Evolutionary conservation across 2,329 filamentous ascomycete genomes (phyloP), one percentile per base, ranked within the genome.

Genomic region (Trichoderma afroharzianum): DNA sequence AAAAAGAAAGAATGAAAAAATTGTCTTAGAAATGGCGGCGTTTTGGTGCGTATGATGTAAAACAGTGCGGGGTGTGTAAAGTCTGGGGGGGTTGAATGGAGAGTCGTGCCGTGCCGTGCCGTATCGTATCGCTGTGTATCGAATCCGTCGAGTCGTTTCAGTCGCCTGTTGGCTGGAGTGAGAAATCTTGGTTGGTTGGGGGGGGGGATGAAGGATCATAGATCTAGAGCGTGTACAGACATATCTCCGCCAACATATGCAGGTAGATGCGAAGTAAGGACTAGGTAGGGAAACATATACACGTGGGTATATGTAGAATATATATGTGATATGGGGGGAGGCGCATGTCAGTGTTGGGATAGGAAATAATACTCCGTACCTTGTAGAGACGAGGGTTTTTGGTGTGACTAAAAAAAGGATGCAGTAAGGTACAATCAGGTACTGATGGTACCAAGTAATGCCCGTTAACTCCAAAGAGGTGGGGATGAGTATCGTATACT

Each of bases 21-120:
- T 3, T 18, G 21, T 7, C 15, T 18, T 39, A 62, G 67, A 39
- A 39, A 33, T 69, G 67, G 57, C 39, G 66, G 67, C 28, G n/a
- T 62, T 9, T 50, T 59, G 55, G 63, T 66, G 63, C 63, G 63
- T 55, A 66, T 55, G 32, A 58, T 68, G 30, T 68, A 43, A 30
- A 58, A 68, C 47, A 63, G 43, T 69, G 66, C 28, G 30, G 67
- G 58, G 36, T 53, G 67, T 36, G 57, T 36, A 61, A n/a, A 26
- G 14, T 55, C 21, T 70, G 58, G 58, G 28, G 57, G 28, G 12
- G 9, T 33, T 21, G 15, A 67, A 39, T 53, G n/a, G 59, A 24
- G 58, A 61, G 33, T 55, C 43, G 63, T 36, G 30, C 4, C 47
- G 63, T 66, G 30, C 50, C 63, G 47, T 26, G 39, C 53, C 63